A percentile compares a stretch with the other conserved stretches of the same genome.
Conservation (phyloP, 1,284 basidiomycete species). For the Phellopilus nigrolimitatus region DNA sequence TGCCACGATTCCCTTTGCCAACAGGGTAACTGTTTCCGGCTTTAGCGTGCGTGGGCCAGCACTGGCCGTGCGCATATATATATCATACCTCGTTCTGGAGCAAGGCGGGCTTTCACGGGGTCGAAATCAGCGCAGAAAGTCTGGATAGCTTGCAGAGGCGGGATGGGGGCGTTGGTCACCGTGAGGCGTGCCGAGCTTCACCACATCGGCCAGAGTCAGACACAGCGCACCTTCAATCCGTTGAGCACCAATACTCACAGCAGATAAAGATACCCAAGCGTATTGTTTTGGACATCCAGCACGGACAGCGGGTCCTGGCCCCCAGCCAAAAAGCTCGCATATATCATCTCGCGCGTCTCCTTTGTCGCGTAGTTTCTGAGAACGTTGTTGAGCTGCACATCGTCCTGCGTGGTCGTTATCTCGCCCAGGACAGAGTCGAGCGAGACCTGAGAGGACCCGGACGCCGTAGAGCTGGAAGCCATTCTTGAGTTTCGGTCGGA, state of each 20-base stretch:
- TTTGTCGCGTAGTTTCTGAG: constrained; percentile 4
- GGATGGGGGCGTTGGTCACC: constrained; percentile 29
- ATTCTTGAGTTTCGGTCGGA: neutral
- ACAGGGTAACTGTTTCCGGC: constrained; percentile 28
- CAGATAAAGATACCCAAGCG: constrained; percentile 63
- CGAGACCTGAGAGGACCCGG: constrained; percentile 3
- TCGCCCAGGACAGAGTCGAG: constrained; percentile 18
- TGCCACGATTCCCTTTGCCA: constrained; percentile 33
- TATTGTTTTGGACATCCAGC: constrained; percentile 50
- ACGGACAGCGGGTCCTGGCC: constrained; percentile 50
- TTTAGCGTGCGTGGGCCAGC: constrained; percentile 5
- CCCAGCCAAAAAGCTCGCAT: constrained; percentile 14
- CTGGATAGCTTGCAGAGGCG: constrained; percentile 40
- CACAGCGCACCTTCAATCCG: neutral
- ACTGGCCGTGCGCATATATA: constrained; percentile 1
- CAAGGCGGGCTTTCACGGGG: constrained; percentile 54
- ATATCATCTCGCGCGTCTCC: constrained; percentile 17
- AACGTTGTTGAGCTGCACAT: constrained; percentile 1
- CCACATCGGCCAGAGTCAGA: neutral
- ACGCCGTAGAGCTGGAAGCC: neutral
- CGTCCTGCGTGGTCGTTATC: constrained; percentile 18
- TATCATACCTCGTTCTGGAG: constrained; percentile 59
- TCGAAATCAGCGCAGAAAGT: constrained; percentile 56
- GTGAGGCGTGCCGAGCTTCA: constrained; percentile 45
- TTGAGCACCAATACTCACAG: constrained; percentile 44